phyloP scores from a whole-genome alignment of 306 rosid species.

The Dalbergia cochinchinensis region DNA sequence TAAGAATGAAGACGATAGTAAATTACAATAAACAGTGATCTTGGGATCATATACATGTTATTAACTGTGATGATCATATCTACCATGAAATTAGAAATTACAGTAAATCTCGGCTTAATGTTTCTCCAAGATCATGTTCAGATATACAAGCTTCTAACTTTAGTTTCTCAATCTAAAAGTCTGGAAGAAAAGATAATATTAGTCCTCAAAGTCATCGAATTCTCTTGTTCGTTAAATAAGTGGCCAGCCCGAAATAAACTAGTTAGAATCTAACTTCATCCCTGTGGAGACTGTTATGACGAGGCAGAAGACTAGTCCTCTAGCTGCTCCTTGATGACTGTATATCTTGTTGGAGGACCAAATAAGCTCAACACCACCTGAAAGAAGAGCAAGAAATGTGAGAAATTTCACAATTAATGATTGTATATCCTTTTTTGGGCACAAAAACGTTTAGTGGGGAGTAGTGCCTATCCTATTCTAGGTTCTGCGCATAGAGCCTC shows the following conservation, averaged over 20 bases:
- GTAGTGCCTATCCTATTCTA: slow-evolving; percentile 15
- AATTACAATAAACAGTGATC: background rate
- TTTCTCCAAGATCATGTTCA: slow-evolving; percentile 3
- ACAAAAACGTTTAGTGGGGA: background rate
- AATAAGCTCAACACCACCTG: slow-evolving; percentile 88
- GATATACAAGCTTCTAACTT: slow-evolving; percentile 28
- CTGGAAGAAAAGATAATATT: background rate
- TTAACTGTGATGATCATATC: slow-evolving; percentile 13
- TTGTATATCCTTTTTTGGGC: slow-evolving; percentile 6
- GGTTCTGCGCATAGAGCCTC: background rate
- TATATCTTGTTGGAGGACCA: slow-evolving; percentile 75
- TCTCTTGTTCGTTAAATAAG: slow-evolving; percentile 25
- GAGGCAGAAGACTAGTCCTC: slow-evolving; percentile 54
- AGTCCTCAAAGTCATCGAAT: background rate
- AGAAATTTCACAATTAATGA: slow-evolving; percentile 23
- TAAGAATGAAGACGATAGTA: background rate
- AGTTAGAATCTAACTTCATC: slow-evolving; percentile 42
- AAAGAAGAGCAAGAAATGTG: slow-evolving; percentile 35
- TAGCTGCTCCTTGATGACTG: slow-evolving; percentile 45
- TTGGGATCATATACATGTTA: slow-evolving; percentile 6
- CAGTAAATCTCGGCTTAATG: slow-evolving; percentile 7
- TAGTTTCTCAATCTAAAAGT: slow-evolving; percentile 9
- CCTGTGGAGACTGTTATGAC: background rate
- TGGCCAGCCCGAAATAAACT: slow-evolving; percentile 22
- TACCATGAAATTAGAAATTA: slow-evolving; percentile 30